phyloP scores from a whole-genome alignment of 305 asterid species.

The Fraxinus ornus region DNA sequence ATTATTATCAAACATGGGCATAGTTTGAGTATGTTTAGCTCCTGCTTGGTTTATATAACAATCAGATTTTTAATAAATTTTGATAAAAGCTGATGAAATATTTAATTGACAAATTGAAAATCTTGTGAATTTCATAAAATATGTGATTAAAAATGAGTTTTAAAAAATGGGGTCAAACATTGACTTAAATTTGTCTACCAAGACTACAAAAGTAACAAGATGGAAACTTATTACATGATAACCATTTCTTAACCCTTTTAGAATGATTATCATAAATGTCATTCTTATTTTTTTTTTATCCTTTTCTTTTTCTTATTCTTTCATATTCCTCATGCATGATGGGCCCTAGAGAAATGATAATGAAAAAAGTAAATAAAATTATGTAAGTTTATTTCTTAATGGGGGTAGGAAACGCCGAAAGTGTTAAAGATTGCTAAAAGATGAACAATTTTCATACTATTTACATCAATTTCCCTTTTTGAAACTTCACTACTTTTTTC shows the following conservation, averaged over 20 bases:
- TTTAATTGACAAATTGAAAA: too few species aligned
- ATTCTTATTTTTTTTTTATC: too few species aligned
- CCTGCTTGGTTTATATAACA: too few species aligned
- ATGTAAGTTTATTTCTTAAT: background rate
- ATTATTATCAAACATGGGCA: too few species aligned
- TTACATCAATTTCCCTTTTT: background rate
- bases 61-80: too few species aligned
- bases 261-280: background rate
- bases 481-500: background rate
- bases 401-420: background rate
- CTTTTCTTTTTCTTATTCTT: background rate
- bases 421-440: background rate
- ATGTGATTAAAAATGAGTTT: too few species aligned
- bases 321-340: background rate
- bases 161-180: too few species aligned
- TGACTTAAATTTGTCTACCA: background rate
- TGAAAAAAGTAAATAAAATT: too few species aligned
- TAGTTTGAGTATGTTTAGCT: too few species aligned
- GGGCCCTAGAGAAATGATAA: background rate
- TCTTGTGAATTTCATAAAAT: too few species aligned
- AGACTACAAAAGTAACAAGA: background rate
- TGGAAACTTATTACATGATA: background rate
- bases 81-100: too few species aligned
- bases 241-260: background rate
- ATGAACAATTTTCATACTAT: background rate